These are phyloP conservation scores for Syzygium grande DNA, from an alignment of 345 rosid species.

Conservation along the genomic window DNA sequence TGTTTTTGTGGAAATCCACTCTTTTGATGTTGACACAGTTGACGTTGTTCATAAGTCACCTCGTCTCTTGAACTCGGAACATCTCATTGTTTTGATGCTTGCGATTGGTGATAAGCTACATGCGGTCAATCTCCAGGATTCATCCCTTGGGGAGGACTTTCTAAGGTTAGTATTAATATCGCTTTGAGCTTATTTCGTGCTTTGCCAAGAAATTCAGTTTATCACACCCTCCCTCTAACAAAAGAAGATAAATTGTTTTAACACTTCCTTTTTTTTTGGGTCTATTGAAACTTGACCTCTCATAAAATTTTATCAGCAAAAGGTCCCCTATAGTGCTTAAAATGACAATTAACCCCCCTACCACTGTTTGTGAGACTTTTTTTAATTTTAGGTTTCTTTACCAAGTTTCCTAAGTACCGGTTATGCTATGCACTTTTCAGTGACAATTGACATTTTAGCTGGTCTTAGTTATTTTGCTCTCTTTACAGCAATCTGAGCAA, in stretches of 20 bases:
- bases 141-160: constrained; percentile 19
- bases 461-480: neutral
- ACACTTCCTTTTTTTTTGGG: neutral
- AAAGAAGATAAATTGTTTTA: neutral
- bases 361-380: neutral
- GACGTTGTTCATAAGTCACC: constrained; percentile 20
- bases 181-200: neutral
- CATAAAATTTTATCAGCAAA: neutral
- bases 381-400: neutral
- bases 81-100: constrained; percentile 24
- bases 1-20: constrained; percentile 10
- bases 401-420: neutral
- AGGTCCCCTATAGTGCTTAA: neutral
- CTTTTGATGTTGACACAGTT: constrained; percentile 24
- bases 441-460: neutral
- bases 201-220: neutral
- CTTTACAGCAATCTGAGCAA: constrained; percentile 25
- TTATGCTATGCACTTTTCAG: neutral
- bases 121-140: constrained; percentile 22
- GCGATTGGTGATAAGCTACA: constrained; percentile 25
- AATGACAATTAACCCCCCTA: neutral
- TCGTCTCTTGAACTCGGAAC: constrained; percentile 19
- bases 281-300: neutral
- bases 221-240: neutral
- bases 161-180: constrained; percentile 18